Evolutionary conservation across 179 eudicot species (phyloP).

Genomic region (Silene vulgaris): DNA sequence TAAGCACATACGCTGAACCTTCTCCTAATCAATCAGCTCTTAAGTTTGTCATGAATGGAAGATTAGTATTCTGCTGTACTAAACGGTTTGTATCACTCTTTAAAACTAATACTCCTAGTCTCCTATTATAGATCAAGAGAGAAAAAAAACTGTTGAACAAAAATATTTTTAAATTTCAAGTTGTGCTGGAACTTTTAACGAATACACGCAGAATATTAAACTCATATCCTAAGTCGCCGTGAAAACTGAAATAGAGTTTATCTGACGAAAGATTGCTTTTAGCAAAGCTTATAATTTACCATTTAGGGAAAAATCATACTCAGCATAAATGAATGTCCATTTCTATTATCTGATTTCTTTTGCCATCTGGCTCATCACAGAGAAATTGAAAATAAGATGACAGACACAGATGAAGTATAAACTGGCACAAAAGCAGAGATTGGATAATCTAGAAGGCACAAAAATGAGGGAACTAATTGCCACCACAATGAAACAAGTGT

Average conservation of each 20-base stretch:
- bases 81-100: background rate
- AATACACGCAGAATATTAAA: background rate
- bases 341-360: background rate
- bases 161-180: background rate
- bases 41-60: background rate
- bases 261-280: background rate
- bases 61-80: background rate
- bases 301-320: background rate
- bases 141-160: background rate
- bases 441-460: background rate
- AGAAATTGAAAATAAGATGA: background rate
- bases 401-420: background rate
- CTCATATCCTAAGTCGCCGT: background rate
- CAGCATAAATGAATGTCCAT: background rate
- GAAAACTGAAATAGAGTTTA: background rate
- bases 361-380: background rate
- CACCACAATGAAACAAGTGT: background rate
- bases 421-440: conserved; percentile 1
- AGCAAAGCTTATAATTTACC: background rate
- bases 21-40: background rate
- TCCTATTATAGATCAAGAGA: background rate
- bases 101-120: background rate
- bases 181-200: conserved; percentile 1
- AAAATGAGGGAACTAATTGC: background rate
- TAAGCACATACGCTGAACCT: background rate